Percentiles rank a stretch among this genome's conserved stretches.
Conservation (phyloP, 345 rosid genomes). For the Barbarea vulgaris region DNA sequence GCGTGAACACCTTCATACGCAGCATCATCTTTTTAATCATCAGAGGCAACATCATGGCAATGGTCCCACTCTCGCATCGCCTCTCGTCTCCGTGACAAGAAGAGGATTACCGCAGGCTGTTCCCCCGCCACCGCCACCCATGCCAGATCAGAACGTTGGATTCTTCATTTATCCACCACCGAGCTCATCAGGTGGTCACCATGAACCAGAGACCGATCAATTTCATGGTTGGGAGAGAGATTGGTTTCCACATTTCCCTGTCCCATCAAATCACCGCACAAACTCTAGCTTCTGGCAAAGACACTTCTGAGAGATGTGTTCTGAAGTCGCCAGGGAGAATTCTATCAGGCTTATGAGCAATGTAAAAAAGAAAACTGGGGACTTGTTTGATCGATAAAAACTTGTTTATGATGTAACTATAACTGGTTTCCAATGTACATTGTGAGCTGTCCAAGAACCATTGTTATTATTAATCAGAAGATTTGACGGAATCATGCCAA, state of each 20-base stretch:
- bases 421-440: slow-evolving; percentile 38
- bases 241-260: slow-evolving; percentile 39
- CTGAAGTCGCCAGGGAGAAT: slow-evolving; percentile 16
- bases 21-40: slow-evolving; percentile 49
- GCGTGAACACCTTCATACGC: slow-evolving; percentile 51
- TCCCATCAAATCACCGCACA: slow-evolving; percentile 20
- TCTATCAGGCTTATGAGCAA: slow-evolving; percentile 32
- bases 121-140: slow-evolving; percentile 42
- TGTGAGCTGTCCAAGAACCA: slow-evolving; percentile 21
- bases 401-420: slow-evolving; percentile 42
- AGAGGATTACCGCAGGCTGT: slow-evolving; percentile 50
- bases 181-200: slow-evolving; percentile 49
- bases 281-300: slow-evolving; percentile 38
- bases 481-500: neutral
- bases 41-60: slow-evolving; percentile 52
- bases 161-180: slow-evolving; percentile 55
- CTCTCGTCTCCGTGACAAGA: slow-evolving; percentile 46
- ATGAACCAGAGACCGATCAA: slow-evolving; percentile 45
- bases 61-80: slow-evolving; percentile 46
- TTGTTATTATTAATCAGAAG: neutral
- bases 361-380: slow-evolving; percentile 42
- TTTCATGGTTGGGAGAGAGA: slow-evolving; percentile 48
- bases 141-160: slow-evolving; percentile 50
- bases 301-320: slow-evolving; percentile 34
- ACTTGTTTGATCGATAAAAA: slow-evolving; percentile 31